phyloP scores from a whole-genome alignment of 2,329 filamentous ascomycete genomes.

The Niveomyces coronatus region DNA sequence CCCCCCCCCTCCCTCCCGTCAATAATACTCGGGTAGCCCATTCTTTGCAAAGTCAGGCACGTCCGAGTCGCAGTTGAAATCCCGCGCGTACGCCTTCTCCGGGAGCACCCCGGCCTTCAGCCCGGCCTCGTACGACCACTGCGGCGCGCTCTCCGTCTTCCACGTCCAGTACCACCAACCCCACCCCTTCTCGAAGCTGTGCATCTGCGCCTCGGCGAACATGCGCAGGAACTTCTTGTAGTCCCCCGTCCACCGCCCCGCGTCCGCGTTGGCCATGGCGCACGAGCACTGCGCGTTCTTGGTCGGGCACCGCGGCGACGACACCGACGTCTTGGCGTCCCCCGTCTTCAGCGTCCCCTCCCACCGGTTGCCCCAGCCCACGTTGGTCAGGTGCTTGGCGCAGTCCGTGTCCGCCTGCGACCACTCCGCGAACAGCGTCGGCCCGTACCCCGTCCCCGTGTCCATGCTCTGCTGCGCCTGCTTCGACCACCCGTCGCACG shows the following conservation, averaged over 20 bases:
- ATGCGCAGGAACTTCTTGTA: slow-evolving; percentile 83
- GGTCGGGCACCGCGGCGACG: slow-evolving; percentile 65
- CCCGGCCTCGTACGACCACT: slow-evolving; percentile 89
- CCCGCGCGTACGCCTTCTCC: slow-evolving; percentile 55
- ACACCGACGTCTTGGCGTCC: slow-evolving; percentile 48
- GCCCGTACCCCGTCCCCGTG: slow-evolving; percentile 71
- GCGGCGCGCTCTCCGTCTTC: slow-evolving; percentile 74
- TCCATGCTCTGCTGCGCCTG: slow-evolving; percentile 67
- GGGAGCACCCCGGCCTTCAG: slow-evolving; percentile 72
- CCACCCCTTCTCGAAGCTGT: slow-evolving; percentile 83
- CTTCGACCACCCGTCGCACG: slow-evolving; percentile 76
- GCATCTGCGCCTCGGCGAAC: slow-evolving; percentile 95
- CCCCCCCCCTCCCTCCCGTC: slow-evolving; percentile 2
- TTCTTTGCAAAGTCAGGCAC: slow-evolving; percentile 40
- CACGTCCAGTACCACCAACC: slow-evolving; percentile 99
- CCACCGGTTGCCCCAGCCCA: slow-evolving; percentile 82
- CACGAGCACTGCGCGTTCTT: slow-evolving; percentile 60
- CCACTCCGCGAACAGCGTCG: slow-evolving; percentile 94
- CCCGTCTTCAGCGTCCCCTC: slow-evolving; percentile 72
- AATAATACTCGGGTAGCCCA: slow-evolving; percentile 41
- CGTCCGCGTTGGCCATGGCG: slow-evolving; percentile 62
- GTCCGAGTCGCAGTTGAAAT: slow-evolving; percentile 56
- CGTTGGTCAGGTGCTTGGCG: slow-evolving; percentile 76
- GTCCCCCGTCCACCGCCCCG: slow-evolving; percentile 51
- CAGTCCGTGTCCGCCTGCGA: slow-evolving; percentile 97